Percentiles rank a stretch among this genome's conserved stretches.
Conservation (phyloP, 192 early-diverging fungal genomes). For the Phycomyces nitens region DNA sequence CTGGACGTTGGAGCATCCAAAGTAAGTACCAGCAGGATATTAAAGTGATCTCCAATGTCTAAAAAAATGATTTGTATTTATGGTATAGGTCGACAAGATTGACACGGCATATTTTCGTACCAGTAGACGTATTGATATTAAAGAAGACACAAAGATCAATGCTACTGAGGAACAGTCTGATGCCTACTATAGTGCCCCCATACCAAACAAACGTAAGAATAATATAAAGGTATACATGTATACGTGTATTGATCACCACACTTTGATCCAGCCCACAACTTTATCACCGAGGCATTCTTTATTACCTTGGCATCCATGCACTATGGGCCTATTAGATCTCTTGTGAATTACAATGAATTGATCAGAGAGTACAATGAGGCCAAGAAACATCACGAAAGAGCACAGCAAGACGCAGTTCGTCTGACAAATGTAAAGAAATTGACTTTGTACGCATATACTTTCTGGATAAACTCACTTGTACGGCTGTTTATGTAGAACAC, state of each 20-base stretch:
- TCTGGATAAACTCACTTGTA: not conserved
- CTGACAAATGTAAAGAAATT: slow-evolving; percentile 23
- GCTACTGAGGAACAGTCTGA: slow-evolving; percentile 68
- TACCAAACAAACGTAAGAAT: slow-evolving; percentile 10
- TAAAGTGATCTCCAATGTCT: no score
- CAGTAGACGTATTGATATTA: slow-evolving; percentile 54
- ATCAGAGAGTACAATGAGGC: slow-evolving; percentile 68
- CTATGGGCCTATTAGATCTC: slow-evolving; percentile 71
- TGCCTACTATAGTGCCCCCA: slow-evolving; percentile 42
- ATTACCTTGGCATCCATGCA: slow-evolving; percentile 75
- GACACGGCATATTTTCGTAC: slow-evolving; percentile 70
- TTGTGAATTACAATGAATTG: slow-evolving; percentile 64
- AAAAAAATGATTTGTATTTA: no score
- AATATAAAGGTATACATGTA: not conserved
- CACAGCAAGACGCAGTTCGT: slow-evolving; percentile 6
- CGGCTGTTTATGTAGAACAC: slow-evolving; percentile 7
- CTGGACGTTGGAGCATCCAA: slow-evolving; percentile 73
- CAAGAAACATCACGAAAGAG: slow-evolving; percentile 47
- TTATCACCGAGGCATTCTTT: slow-evolving; percentile 90
- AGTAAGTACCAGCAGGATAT: slow-evolving; percentile 35
- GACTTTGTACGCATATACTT: not conserved
- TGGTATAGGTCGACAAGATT: slow-evolving; percentile 69
- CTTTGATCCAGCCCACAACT: slow-evolving; percentile 53
- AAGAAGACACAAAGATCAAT: slow-evolving; percentile 77
- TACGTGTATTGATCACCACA: not conserved